These are phyloP conservation scores for Epichloe sibirici DNA, from an alignment of 2,329 filamentous ascomycete species.

Conservation along the genomic window DNA sequence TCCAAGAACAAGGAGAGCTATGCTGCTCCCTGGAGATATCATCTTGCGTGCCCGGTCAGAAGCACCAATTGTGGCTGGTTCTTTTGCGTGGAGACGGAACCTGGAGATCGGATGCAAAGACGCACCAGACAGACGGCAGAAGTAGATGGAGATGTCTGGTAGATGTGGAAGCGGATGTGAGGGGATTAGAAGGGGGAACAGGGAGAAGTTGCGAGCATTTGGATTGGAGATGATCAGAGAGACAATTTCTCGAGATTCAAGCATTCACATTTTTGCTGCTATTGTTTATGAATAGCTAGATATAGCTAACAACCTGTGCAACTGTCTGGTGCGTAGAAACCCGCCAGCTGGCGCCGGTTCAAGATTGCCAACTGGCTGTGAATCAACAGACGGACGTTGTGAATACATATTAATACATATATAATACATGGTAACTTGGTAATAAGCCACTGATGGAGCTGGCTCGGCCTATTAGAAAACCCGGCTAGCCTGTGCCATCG, in stretches of 20 bases:
- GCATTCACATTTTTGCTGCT: neutral
- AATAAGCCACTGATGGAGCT: neutral
- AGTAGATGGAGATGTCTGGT: neutral
- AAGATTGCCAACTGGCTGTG: neutral
- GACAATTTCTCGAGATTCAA: neutral
- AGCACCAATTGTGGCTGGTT: neutral
- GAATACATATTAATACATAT: neutral
- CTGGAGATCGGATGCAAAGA: neutral
- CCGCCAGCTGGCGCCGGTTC: neutral
- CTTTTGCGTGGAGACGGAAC: neutral
- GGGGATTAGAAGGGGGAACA: neutral
- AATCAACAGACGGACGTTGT: neutral
- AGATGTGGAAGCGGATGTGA: neutral
- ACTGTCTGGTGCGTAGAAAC: neutral
- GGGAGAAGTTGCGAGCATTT: neutral
- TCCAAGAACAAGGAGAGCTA: constrained; percentile 21
- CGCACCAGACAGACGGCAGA: neutral
- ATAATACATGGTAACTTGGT: neutral
- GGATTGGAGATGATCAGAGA: neutral
- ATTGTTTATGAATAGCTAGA: neutral
- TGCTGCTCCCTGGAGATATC: constrained; percentile 9
- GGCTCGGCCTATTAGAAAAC: neutral
- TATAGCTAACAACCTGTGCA: neutral
- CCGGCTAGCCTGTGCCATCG: neutral
- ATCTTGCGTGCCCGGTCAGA: neutral